Evolutionary conservation across 345 rosid species (phyloP), one percentile per base, ranked within the genome.

Genomic region (rapeseed (Brassica napus)): DNA sequence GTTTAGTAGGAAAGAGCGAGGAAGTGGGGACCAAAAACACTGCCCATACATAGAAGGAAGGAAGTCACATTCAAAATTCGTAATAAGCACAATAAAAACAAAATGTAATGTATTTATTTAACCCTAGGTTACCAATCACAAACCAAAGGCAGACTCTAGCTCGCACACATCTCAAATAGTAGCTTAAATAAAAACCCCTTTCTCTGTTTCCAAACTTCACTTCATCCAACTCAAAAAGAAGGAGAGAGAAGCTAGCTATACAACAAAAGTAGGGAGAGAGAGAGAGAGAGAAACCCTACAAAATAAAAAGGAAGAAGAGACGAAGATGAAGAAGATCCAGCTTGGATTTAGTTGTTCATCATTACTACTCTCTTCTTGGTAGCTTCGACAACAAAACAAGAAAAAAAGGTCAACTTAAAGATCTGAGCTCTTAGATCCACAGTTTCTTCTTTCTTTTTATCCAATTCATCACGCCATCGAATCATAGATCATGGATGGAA

Each of bases 1-100:
- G 28, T 72, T 77, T 16, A 67, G 57, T 11, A 5, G 14, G 59
- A 75, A 79, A 65, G 37, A 67, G 76, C 73, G 79, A 23, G 31
- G 76, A 62, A 72, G 84, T 78, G 88, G 93, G 95, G 88, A 83
- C 91, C 87, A 86, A 81, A 82, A 26, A 87, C 90, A 86, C 92
- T 84, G 86, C 87, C 93, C 86, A 73, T 79, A 74, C 75, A 69
- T 23, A 34, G n/a, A 65, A 67, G 77, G 80, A 77, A 77, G 60
- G 80, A 77, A 77, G 60, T 52, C 81, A 82, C 81, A 55, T 37
- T 83, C 81, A 73, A 69, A 77, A 83, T 82, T 72, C 63, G 83
- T 78, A 73, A 54, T 42, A 42, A 71, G 75, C 82, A 82, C 75
- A 78, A 49, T 80, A 71, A 82, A 79, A 68, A 82, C 82, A 80